Percentiles rank a stretch among this genome's conserved stretches.
Conservation (phyloP, 805 yeast species). For the Saturnispora dispora region DNA sequence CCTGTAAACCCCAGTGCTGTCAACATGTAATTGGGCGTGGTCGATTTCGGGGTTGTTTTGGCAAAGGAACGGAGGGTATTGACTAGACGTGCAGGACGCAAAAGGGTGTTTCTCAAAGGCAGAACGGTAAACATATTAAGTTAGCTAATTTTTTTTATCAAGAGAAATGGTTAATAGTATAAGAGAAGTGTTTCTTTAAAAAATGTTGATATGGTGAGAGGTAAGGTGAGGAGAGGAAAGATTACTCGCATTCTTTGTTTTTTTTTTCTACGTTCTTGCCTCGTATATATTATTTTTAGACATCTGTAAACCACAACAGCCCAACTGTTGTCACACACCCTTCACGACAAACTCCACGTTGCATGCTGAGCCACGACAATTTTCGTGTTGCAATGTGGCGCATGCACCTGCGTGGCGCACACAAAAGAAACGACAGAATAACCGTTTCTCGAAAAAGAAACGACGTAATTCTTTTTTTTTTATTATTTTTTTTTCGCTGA, state of each 20-base stretch:
- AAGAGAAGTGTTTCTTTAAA: no score
- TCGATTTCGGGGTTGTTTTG: not conserved
- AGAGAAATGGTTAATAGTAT: no score
- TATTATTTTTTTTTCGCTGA: not conserved
- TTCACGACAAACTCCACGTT: no score
- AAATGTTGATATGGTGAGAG: not conserved
- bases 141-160: not conserved
- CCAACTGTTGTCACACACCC: no score
- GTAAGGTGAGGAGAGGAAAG: no score
- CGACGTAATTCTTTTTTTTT: no score
- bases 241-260: no score
- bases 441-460: not conserved
- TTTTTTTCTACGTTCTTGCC: no score
- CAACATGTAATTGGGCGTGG: conserved; percentile 10
- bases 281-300: no score
- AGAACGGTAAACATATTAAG: not conserved
- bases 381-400: not conserved
- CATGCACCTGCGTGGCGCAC: not conserved
- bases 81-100: not conserved
- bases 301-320: not conserved
- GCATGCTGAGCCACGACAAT: no score
- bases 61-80: not conserved
- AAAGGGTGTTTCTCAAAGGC: not conserved
- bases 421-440: not conserved
- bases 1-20: conserved; percentile 17